Evolutionary conservation across 2,329 filamentous ascomycete species (phyloP), one percentile per base, ranked within the genome.

Genomic region (Nothophaeocryptopus gaeumannii): DNA sequence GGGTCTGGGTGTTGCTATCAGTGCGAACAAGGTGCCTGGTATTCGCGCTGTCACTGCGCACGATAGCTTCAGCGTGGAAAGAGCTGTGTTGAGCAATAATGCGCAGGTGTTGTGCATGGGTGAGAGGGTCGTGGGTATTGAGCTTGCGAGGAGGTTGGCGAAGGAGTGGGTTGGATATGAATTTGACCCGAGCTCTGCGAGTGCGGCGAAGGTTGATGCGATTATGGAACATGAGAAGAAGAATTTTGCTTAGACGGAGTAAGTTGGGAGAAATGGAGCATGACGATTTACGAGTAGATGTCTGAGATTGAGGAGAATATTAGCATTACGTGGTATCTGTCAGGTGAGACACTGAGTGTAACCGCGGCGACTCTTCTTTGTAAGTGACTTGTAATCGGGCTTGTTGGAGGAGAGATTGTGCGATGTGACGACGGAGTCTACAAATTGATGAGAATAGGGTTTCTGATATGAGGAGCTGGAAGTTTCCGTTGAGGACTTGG

Each of bases 1-100:
- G 0, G 89, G 89, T 0, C 79, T 95, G 7, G 89, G 89, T 14
- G 89, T 95, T 7, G 89, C 89, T 61, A 95, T 95, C 66, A 75
- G 82, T n/a, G 89, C 89, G 58, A 95, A 95, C 78, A 95, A 95
- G 70, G 83, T 95, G 57, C 85, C 83, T 49, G 89, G 89, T 5
- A 82, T 95, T 54, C 78, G 89, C 16, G 89, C 89, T n/a, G 89
- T 95, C 13, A 95, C 89, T 5, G 89, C 89, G 1, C 89, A 95
- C 68, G 89, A 95, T 67, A 85, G 83, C 58, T 95, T 91, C 75
- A 85, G 80, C 48, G 88, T 95, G 5, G 89, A 95, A 77, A 75
- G 88, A 42, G 83, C 86, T 14, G 80, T 95, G 9, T 72, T 92
- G 63, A 89, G 85, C 73, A 95, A 95, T 69, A 85, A 95, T 67